Base-by-base conservation (phyloP, 2,329 filamentous ascomycete genomes). In the Chalara sp. region DNA sequence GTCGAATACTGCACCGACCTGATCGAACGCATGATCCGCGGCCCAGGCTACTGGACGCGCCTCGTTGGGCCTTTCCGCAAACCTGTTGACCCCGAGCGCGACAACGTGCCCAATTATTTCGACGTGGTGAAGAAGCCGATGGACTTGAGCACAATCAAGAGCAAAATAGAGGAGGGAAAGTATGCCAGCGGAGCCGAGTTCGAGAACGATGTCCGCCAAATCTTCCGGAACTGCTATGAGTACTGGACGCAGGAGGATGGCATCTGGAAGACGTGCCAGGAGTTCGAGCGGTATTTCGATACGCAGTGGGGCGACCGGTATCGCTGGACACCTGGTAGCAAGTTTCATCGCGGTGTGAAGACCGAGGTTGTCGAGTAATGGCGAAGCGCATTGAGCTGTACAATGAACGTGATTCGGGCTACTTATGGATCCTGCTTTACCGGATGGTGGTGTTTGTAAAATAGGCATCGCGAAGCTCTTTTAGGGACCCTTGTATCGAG, bases 21-120 rank as follows among this genome's bases (percentile, higher is more conserved):
- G 1, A 62, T 84, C 45, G 70, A 70, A 1, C 72, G 80, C 32
- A 84, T 84, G 81, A 68, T 83, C 0, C 80, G 76, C 1, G 80
- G 80, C 0, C 80, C 81, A 53, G 80, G 81, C 6, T 84, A 81
- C 63, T 84, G 81, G 81, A 84, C 81, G 0, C 76, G 80, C n/a
- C 71, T 83, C 0, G 80, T 84, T 3, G 79, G 79, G 0, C 78
- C 79, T 0, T 84, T 84, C 65, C 75, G 74, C 43, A 74, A 83
- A 29, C 75, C 80, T 0, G 80, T 84, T 6, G 73, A 80, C 51
- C 80, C 80, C 0, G 61, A 67, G 3, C 69, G 72, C 37, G 79
- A 84, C 56, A 76, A 75, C 13, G 77, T 83, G 2, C 80, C 79
- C 2, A 79, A 83, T 61, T 84, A 84, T 64, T 68, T 81, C 28